Base-by-base conservation (phyloP, 441 rosid species). In the Dalechampia spathulata region DNA sequence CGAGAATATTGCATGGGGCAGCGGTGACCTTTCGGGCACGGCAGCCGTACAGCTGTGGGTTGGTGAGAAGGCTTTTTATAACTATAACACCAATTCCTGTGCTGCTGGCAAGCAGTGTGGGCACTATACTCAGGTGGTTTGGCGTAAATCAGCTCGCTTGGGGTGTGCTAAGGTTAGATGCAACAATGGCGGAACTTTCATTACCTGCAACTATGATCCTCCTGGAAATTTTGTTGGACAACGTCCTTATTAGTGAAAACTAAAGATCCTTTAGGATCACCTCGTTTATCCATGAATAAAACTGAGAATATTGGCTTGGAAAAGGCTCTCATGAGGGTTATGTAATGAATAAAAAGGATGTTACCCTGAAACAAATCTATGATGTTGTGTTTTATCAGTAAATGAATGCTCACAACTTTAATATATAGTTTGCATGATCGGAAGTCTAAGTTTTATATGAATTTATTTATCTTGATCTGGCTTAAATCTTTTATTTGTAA, bases 171-270 rank as follows among this genome's bases (percentile, higher is more conserved):
- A 68, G 64, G 81, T 69, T 13, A 53, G 8, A 44, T 83, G 90
- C 61, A 47, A 15, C 49, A 72, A 47, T 36, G 73, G 65, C 1
- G 89, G 87, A 8, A 78, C 75, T 19, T 69, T 89, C 74, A 75
- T 89, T 58, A 72, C 75, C 56, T 89, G 96, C 70, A 86, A 80
- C 72, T 88, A 88, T 69, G 89, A 83, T 59, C 96, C 96, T 43
- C 89, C 83, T 17, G 94, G 96, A 57, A 88, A 86, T 57, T 77
- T 61, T 54, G 61, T 69, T 51, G 87, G 84, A 6, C 78, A 80
- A 59, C 74, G 69, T 61, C 93, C 93, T 17, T 87, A 81, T 55
- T 83, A 36, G n/a, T n/a, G n/a, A n/a, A n/a, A n/a, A n/a, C n/a
- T n/a, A n/a, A n/a, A n/a, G n/a, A n/a, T n/a, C n/a, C n/a, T n/a